phyloP scores from a whole-genome alignment of 352 stramenopile species.

The Thraustochytrium striatum region DNA sequence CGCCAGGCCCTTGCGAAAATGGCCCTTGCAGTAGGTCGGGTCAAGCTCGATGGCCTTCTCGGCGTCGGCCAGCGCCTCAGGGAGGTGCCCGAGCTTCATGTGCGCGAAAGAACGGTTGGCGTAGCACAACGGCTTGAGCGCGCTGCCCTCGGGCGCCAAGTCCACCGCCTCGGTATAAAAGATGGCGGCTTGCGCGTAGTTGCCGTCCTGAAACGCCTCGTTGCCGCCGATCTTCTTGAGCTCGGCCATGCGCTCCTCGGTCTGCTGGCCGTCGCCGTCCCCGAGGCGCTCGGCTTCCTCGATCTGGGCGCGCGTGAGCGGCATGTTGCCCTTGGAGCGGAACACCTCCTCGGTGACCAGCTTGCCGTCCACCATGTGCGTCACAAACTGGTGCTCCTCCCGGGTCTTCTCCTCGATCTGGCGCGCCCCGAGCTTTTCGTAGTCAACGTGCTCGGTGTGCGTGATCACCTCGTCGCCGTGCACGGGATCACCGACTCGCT shows the following conservation, averaged over 20 bases:
- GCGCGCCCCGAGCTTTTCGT: conserved; percentile 60
- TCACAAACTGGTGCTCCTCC: conserved; percentile 71
- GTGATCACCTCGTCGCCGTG: conserved; percentile 55
- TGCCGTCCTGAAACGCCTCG: conserved; percentile 64
- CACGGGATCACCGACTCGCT: conserved; percentile 58
- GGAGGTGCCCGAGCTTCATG: conserved; percentile 68
- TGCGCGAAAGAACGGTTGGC: conserved; percentile 66
- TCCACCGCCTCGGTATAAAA: conserved; percentile 66
- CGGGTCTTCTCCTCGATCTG: conserved; percentile 58
- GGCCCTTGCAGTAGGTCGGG: conserved; percentile 64
- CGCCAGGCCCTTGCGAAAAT: conserved; percentile 65
- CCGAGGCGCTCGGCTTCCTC: conserved; percentile 54
- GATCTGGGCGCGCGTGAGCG: conserved; percentile 60
- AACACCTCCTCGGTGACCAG: conserved; percentile 62
- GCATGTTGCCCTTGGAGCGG: conserved; percentile 48
- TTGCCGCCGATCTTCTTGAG: conserved; percentile 67
- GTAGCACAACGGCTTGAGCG: conserved; percentile 57
- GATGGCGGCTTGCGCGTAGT: conserved; percentile 71
- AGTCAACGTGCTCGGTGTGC: conserved; percentile 59
- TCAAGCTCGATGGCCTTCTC: conserved; percentile 57
- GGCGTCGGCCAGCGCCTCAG: conserved; percentile 65
- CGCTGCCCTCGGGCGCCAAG: conserved; percentile 13
- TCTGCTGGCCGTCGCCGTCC: conserved; percentile 1
- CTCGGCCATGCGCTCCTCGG: conserved; percentile 52
- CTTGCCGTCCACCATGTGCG: conserved; percentile 59